Evolutionary conservation across 2,329 filamentous ascomycete genomes (phyloP).

Genomic region (Xylaria sp.): DNA sequence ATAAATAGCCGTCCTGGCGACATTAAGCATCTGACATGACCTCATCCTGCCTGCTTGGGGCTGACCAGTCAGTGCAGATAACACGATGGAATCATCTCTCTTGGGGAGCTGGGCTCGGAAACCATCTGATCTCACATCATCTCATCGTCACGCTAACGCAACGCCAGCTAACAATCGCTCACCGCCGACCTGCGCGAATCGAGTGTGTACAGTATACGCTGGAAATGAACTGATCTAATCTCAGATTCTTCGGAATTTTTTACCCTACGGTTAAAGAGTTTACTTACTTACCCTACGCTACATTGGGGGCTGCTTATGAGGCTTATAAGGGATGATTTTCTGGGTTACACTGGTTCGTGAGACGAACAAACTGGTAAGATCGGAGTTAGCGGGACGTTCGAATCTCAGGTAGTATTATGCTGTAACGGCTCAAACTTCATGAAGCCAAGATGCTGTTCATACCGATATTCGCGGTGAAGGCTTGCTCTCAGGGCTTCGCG

Average conservation of each 20-base stretch:
- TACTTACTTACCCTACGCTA: neutral
- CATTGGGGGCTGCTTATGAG: conserved; percentile 15
- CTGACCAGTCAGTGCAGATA: neutral
- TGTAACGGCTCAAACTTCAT: neutral
- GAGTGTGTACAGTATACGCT: neutral
- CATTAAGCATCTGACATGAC: conserved; percentile 8
- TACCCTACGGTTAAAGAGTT: no score
- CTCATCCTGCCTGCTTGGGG: conserved; percentile 7
- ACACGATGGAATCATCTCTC: neutral
- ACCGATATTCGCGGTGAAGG: neutral
- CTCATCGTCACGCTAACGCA: conserved; percentile 14
- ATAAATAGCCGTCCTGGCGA: neutral
- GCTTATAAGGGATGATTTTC: neutral
- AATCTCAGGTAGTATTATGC: neutral
- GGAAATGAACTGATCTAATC: neutral
- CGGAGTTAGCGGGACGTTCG: conserved; percentile 4
- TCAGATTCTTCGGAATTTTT: conserved; percentile 1
- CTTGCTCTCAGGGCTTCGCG: neutral
- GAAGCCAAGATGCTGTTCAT: neutral
- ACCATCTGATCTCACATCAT: conserved; percentile 29
- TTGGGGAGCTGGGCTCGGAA: neutral
- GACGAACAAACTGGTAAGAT: neutral
- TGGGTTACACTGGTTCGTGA: neutral
- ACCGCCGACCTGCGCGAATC: conserved; percentile 14
- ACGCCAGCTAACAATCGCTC: conserved; percentile 1